Conservation (phyloP, 1,284 basidiomycete species). For the Heliocybe sulcata region DNA sequence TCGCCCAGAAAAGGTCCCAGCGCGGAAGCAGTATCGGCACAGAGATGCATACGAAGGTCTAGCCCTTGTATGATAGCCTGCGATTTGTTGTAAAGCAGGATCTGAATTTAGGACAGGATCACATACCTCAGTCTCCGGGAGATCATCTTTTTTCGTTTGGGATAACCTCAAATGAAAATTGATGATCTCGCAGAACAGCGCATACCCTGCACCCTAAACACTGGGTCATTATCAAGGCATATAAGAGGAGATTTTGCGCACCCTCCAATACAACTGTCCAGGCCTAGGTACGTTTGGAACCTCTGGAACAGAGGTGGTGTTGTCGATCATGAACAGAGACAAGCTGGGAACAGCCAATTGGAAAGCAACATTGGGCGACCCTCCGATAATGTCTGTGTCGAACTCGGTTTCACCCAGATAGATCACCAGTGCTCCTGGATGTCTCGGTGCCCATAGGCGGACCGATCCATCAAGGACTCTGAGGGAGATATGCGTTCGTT, state of each 20-base stretch:
- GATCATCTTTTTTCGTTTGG: conserved; percentile 20
- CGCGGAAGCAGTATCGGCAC: conserved; percentile 59
- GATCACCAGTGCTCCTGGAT: conserved; percentile 60
- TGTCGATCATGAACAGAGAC: conserved; percentile 58
- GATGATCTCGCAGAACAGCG: conserved; percentile 53
- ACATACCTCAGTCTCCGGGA: conserved; percentile 32
- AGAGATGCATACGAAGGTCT: conserved; percentile 48
- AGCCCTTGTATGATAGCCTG: conserved; percentile 43
- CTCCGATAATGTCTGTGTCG: conserved; percentile 65
- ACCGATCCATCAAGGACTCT: conserved; percentile 67
- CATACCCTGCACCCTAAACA: conserved; percentile 52
- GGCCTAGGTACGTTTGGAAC: neutral
- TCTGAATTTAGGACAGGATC: neutral
- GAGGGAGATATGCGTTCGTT: conserved; percentile 69
- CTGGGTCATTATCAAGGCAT: conserved; percentile 9
- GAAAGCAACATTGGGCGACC: conserved; percentile 49
- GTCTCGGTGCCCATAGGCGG: conserved; percentile 48
- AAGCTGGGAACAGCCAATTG: conserved; percentile 38
- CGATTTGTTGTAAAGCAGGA: neutral
- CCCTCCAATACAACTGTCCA: conserved; percentile 50
- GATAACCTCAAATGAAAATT: conserved; percentile 37
- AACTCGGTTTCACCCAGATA: conserved; percentile 63
- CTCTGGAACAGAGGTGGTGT: conserved; percentile 30
- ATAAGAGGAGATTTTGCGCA: conserved; percentile 17
- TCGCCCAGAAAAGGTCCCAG: conserved; percentile 46